Evolutionary conservation across 495 filamentous ascomycete genomes (phyloP), one percentile per base, ranked within the genome.

Genomic region (Aspergillus steynii): DNA sequence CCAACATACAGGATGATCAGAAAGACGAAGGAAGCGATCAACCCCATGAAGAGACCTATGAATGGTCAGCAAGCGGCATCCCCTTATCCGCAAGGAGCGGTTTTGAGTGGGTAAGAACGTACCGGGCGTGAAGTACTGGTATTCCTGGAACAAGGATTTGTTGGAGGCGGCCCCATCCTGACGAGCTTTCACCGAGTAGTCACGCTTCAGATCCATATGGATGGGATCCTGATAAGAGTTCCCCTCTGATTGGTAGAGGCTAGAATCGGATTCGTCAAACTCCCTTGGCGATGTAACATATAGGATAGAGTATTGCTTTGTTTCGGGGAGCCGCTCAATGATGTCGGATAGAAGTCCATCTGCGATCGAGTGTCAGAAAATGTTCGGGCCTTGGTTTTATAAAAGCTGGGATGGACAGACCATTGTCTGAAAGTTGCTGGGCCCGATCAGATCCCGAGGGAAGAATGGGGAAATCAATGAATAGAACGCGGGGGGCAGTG

Each of bases 61-160:
- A 9, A 53, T 29, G 9, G 64, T 72, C 50, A 72, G 61, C 34
- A 50, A 37, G 12, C 2, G 29, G 28, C 26, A 55, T 46, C 6
- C 7, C 34, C 14, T 34, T 29, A 15, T 56, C n/a, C 31, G 7
- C 29, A 56, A 7, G 28, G 1, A 29, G 14, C 52, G 28, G 20
- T 14, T 49, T 10, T 2, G 52, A 27, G 25, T 15, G 14, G 57
- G 25, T 55, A 56, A 58, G 32, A 42, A 75, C 75, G 55, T 66
- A 83, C 83, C 83, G 68, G 93, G 91, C 25, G 86, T 91, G 29
- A 99, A 88, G 77, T 89, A 97, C 70, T 95, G 88, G 71, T 99
- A 99, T 68, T 88, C 88, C 73, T 93, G 86, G 68, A 99, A 99
- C 51, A 99, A 75, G 34, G 90, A 88, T 26, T 78, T 74, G 29